Base-by-base conservation (phyloP, 805 yeast species). In the Naumovozyma dairenensis region DNA sequence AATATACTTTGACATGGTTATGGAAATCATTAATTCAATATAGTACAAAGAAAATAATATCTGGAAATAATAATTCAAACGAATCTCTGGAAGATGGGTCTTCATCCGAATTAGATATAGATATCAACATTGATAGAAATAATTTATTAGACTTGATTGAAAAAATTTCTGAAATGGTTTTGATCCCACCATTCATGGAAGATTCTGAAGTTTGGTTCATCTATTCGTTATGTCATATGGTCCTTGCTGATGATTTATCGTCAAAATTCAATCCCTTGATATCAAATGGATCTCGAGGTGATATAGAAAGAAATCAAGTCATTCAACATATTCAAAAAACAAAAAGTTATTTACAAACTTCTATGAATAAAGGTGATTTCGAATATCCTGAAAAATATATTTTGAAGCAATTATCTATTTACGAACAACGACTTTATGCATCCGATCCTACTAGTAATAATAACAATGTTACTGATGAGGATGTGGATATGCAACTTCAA, bases 161-260 rank as follows among this genome's bases (percentile, higher is more conserved):
- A 6, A 45, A 38, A 29, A 39, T 55, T 7, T 33, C 49, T 3
- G 59, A 53, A 29, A 37, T 55, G 46, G 39, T 53, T 5, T 29
- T 55, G 21, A 37, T 40, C 2, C 61, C 61, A 8, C 60, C 61
- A 17, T 56, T 43, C 33, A 53, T 53, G 51, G 61, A 56, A 29
- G 58, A 51, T 24, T 39, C 54, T 2, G 53, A 53, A 35, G 35
- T 56, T 13, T 53, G 58, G 58, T 55, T 48, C 29, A 49, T 56
- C 6, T 46, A 35, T 25, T 49, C 50, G 4, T 32, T 49, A 16
- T 45, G 54, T 18, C 55, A 54, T 39, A 22, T 53, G 30, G 41
- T 49, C 1, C 46, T 43, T 26, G 58, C 56, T 5, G 53, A 51
- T 32, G 29, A 37, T 2, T 36, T 53, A 14, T 46, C 54, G 2